These are phyloP conservation scores for Thraustochytrium striatum DNA, from an alignment of 352 stramenopile species.

Conservation along the genomic window DNA sequence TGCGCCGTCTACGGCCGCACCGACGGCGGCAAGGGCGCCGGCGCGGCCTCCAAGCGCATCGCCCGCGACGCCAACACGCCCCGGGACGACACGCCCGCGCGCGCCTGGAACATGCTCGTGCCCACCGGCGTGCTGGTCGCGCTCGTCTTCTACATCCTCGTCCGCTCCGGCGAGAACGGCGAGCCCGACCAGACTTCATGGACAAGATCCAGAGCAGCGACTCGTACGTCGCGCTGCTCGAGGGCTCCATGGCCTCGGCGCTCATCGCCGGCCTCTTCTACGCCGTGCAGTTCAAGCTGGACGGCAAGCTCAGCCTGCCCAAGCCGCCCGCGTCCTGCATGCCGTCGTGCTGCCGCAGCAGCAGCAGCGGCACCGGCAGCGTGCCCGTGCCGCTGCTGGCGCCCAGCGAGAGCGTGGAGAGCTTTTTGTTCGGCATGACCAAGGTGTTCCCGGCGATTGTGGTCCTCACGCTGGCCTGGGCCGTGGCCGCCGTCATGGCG, in stretches of 20 bases:
- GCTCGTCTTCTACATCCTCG: slow-evolving; percentile 72
- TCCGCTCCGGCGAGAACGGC: slow-evolving; percentile 57
- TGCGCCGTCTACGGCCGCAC: slow-evolving; percentile 57
- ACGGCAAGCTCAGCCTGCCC: slow-evolving; percentile 53
- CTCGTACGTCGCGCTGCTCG: slow-evolving; percentile 58
- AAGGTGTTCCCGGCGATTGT: slow-evolving; percentile 79
- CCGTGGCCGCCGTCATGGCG: slow-evolving; percentile 71
- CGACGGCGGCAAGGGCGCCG: slow-evolving; percentile 62
- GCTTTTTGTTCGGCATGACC: slow-evolving; percentile 81
- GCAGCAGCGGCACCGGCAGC: slow-evolving; percentile 64
- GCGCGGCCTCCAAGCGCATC: slow-evolving; percentile 56
- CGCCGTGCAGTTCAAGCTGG: slow-evolving; percentile 58
- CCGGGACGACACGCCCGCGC: neutral
- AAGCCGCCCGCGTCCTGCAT: slow-evolving; percentile 51
- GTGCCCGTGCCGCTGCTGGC: slow-evolving; percentile 68
- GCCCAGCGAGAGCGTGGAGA: slow-evolving; percentile 74
- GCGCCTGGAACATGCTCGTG: slow-evolving; percentile 75
- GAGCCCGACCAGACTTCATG: slow-evolving; percentile 42
- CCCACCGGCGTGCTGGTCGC: slow-evolving; percentile 81
- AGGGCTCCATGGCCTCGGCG: slow-evolving; percentile 55
- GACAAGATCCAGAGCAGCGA: slow-evolving; percentile 59
- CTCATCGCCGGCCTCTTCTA: slow-evolving; percentile 57
- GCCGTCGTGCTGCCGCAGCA: slow-evolving; percentile 76
- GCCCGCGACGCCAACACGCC: neutral
- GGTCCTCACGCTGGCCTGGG: slow-evolving; percentile 78